These are phyloP conservation scores for Yarrowia deformans DNA, from an alignment of 805 yeast genomes.

Conservation along the genomic window DNA sequence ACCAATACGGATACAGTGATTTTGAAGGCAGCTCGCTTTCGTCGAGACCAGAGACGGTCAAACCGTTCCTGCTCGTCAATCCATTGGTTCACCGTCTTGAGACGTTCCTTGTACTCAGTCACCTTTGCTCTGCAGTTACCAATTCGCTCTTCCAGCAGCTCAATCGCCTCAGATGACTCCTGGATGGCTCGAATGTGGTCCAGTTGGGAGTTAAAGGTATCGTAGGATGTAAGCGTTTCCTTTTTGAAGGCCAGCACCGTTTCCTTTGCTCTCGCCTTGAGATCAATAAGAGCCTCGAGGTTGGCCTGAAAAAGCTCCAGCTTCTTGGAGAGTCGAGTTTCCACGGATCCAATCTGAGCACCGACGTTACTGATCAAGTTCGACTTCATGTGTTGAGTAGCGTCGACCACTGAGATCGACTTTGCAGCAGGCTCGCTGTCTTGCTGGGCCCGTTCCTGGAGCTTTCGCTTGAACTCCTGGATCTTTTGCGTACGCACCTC, in stretches of 20 bases:
- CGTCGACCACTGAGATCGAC: conserved; percentile 32
- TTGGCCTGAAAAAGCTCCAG: conserved; percentile 45
- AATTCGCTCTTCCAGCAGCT: conserved; percentile 45
- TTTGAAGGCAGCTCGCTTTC: conserved; percentile 41
- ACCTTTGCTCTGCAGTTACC: conserved; percentile 44
- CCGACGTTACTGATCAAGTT: conserved; percentile 35
- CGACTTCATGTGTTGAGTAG: conserved; percentile 29
- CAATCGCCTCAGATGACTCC: conserved; percentile 43
- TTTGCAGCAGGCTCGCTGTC: conserved; percentile 11
- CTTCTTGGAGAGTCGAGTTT: conserved; percentile 33
- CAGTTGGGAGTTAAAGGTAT: conserved; percentile 44
- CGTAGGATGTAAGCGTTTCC: conserved; percentile 42
- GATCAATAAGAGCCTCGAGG: conserved; percentile 44
- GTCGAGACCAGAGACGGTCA: conserved; percentile 41
- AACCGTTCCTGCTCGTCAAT: conserved; percentile 44
- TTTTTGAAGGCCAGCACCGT: conserved; percentile 43
- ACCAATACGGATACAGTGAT: conserved; percentile 39
- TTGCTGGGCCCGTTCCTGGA: conserved; percentile 4
- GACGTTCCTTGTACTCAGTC: conserved; percentile 45
- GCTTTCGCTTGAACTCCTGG: conserved; percentile 6
- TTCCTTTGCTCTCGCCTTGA: conserved; percentile 43
- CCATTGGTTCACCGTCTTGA: conserved; percentile 44
- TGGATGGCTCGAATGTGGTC: conserved; percentile 44
- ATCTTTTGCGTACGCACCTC: conserved; percentile 9
- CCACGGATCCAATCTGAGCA: conserved; percentile 35